Evolutionary conservation across 2,329 filamentous ascomycete species (phyloP).

Genomic region (Alternaria hordeiaustralica): DNA sequence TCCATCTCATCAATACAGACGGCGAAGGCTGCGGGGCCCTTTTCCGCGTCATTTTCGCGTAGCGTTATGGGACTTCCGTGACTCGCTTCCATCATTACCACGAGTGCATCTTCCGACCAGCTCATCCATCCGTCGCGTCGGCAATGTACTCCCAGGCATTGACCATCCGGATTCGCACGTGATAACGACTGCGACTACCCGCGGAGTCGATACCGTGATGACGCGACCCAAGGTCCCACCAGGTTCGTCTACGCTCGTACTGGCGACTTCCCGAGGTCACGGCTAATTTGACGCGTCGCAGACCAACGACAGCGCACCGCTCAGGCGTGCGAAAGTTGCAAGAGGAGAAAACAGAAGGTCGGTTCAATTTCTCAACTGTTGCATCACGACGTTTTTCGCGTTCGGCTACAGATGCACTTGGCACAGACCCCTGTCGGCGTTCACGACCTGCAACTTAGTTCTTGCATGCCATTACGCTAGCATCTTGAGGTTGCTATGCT

Average conservation of each 20-base stretch:
- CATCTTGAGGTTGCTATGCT: neutral
- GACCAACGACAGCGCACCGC: conserved; percentile 69
- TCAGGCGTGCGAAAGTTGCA: conserved; percentile 70
- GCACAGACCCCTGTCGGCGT: neutral
- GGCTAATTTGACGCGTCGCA: conserved; percentile 59
- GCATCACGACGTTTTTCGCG: neutral
- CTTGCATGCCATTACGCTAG: neutral
- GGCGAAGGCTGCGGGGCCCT: conserved; percentile 7
- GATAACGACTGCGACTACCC: conserved; percentile 22
- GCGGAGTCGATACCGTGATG: conserved; percentile 25
- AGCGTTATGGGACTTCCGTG: conserved; percentile 12
- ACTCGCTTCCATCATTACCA: conserved; percentile 15
- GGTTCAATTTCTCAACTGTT: conserved; percentile 32
- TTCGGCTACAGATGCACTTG: neutral
- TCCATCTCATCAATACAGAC: conserved; percentile 4
- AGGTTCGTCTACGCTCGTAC: conserved; percentile 27
- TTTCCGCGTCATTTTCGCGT: neutral
- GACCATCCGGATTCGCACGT: conserved; percentile 27
- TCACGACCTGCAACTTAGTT: neutral
- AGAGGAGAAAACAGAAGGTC: conserved; percentile 72
- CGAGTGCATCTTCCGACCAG: conserved; percentile 39
- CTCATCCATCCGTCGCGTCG: conserved; percentile 33
- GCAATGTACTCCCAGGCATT: conserved; percentile 22
- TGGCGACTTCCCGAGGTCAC: neutral
- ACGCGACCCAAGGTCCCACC: conserved; percentile 46